Percentiles rank a stretch among this genome's conserved stretches.
Conservation (phyloP, 306 rosid genomes). For the Ochetophila trinervis region DNA sequence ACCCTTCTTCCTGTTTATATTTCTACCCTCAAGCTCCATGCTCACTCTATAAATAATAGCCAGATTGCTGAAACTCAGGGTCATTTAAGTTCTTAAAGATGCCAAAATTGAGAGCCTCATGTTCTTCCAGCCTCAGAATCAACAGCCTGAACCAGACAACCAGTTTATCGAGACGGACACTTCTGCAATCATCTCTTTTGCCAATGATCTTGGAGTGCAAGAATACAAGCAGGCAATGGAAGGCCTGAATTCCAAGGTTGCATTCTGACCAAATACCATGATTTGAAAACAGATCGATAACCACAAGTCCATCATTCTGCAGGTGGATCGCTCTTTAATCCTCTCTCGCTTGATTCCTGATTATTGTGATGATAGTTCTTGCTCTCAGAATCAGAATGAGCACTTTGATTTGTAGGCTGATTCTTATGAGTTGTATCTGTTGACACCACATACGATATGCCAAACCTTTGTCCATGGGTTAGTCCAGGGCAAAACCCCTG, state of each 20-base stretch:
- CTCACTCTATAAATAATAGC: slow-evolving; percentile 17
- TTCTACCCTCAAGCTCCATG: slow-evolving; percentile 36
- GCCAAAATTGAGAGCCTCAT: slow-evolving; percentile 24
- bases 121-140: slow-evolving; percentile 16
- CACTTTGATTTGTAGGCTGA: slow-evolving; percentile 30
- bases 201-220: slow-evolving; percentile 1
- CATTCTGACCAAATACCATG: slow-evolving; percentile 22
- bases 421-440: slow-evolving; percentile 31
- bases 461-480: slow-evolving; percentile 68
- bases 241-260: slow-evolving; percentile 21
- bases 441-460: slow-evolving; percentile 47
- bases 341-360: slow-evolving; percentile 24
- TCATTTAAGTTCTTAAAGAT: slow-evolving; percentile 27
- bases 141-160: slow-evolving; percentile 17
- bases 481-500: slow-evolving; percentile 94
- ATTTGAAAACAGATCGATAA: slow-evolving; percentile 10
- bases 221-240: neutral
- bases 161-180: slow-evolving; percentile 24
- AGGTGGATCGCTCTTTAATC: slow-evolving; percentile 24
- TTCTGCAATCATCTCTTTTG: slow-evolving; percentile 14
- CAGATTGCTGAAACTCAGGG: slow-evolving; percentile 33
- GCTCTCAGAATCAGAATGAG: slow-evolving; percentile 6
- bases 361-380: slow-evolving; percentile 28
- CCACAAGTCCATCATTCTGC: slow-evolving; percentile 18
- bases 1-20: slow-evolving; percentile 19